phyloP scores from a whole-genome alignment of 768 basidiomycete genomes.

The Vishniacozyma victoriae region DNA sequence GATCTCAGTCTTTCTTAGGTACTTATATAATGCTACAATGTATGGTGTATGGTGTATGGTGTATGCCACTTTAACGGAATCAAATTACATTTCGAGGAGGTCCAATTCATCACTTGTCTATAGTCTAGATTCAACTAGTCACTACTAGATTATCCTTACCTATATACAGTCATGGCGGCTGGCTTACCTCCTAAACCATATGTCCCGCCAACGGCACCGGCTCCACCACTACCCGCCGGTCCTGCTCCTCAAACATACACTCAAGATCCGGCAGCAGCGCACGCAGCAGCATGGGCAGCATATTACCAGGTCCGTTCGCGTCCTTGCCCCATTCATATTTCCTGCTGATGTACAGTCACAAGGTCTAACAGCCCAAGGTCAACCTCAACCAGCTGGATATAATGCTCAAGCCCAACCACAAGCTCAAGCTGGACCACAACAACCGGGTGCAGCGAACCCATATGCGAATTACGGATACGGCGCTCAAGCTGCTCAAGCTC shows the following conservation, averaged over 20 bases:
- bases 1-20: slow-evolving; percentile 53
- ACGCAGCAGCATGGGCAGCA: slow-evolving; percentile 42
- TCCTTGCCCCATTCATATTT: not conserved
- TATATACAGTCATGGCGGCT: not conserved
- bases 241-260: slow-evolving; percentile 19
- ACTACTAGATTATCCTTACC: not conserved
- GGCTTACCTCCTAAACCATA: slow-evolving; percentile 27
- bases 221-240: slow-evolving; percentile 31
- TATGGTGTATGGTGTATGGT: too few species aligned
- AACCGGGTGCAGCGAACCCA: slow-evolving; percentile 48
- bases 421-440: slow-evolving; percentile 1
- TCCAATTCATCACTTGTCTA: not conserved
- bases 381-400: slow-evolving; percentile 6
- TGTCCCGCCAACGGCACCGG: slow-evolving; percentile 20
- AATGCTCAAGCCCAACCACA: slow-evolving; percentile 8
- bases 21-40: not conserved
- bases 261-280: slow-evolving; percentile 14
- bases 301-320: slow-evolving; percentile 35
- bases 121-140: not conserved
- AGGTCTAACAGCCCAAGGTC: slow-evolving; percentile 16
- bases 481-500: slow-evolving; percentile 44
- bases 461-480: slow-evolving; percentile 93
- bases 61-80: too few species aligned
- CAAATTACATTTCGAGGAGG: not conserved
- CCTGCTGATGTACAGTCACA: slow-evolving; percentile 16